Percentiles rank a stretch among this genome's conserved stretches.
phyloP scores from a whole-genome alignment of 768 basidiomycete species.

The Tulasnella calospora region DNA sequence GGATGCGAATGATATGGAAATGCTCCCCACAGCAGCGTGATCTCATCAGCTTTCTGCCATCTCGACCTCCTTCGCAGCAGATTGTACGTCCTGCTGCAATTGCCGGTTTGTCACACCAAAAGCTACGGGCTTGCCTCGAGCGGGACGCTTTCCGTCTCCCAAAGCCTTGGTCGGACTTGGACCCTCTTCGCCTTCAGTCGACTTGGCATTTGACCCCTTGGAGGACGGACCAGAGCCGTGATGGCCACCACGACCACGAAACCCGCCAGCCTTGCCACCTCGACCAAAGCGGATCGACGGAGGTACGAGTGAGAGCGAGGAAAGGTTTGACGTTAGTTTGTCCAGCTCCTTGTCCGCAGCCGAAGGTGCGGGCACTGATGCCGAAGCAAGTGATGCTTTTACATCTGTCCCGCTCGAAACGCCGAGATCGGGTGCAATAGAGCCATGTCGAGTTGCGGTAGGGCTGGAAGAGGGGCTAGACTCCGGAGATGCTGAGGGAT shows the following conservation, averaged over 20 bases:
- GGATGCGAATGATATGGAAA: not conserved
- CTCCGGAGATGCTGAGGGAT: slow-evolving; percentile 25
- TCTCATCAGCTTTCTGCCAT: not conserved
- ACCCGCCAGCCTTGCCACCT: slow-evolving; percentile 56
- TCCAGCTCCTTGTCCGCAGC: slow-evolving; percentile 37
- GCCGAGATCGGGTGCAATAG: slow-evolving; percentile 29
- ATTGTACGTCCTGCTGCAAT: not conserved
- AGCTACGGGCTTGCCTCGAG: not conserved
- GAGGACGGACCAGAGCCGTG: not conserved
- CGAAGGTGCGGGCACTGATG: not conserved
- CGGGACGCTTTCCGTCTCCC: not conserved
- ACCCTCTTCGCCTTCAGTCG: not conserved
- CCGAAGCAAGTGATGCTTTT: not conserved
- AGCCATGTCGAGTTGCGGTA: slow-evolving; percentile 15
- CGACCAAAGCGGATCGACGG: slow-evolving; percentile 67
- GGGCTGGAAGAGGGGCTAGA: slow-evolving; percentile 19
- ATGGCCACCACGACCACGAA: slow-evolving; percentile 33
- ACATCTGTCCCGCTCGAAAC: not conserved
- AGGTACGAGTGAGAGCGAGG: slow-evolving; percentile 57
- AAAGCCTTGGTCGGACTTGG: not conserved
- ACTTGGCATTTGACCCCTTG: not conserved
- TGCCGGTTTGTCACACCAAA: not conserved
- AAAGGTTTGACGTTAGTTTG: slow-evolving; percentile 47
- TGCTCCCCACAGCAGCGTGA: not conserved
- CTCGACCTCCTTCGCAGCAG: not conserved